Evolutionary conservation across 1,284 basidiomycete genomes (phyloP).

Genomic region (Papiliotrema laurentii): DNA sequence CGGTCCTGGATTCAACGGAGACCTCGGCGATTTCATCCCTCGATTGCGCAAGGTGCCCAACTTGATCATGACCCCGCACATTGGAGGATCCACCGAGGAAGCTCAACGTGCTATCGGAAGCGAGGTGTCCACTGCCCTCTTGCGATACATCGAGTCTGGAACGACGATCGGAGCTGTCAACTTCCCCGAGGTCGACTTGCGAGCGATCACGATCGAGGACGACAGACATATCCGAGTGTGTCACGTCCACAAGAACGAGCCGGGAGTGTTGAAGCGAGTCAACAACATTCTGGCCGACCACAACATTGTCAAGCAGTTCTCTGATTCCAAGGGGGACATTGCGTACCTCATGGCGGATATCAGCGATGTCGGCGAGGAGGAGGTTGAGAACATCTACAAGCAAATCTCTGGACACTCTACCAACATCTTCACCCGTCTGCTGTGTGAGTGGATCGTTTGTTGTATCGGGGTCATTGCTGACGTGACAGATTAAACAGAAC

Average conservation of each 20-base stretch:
- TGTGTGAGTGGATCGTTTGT: slow-evolving; percentile 47
- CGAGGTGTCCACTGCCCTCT: slow-evolving; percentile 82
- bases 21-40: slow-evolving; percentile 75
- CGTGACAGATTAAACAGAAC: background rate
- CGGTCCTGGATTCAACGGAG: slow-evolving; percentile 75
- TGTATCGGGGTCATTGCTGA: background rate
- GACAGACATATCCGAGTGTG: slow-evolving; percentile 83
- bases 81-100: slow-evolving; percentile 98
- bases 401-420: slow-evolving; percentile 74
- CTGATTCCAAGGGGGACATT: slow-evolving; percentile 90
- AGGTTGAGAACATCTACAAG: slow-evolving; percentile 77
- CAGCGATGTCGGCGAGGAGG: slow-evolving; percentile 75
- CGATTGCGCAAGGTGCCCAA: slow-evolving; percentile 71
- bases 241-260: slow-evolving; percentile 95
- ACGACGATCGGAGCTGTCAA: slow-evolving; percentile 90
- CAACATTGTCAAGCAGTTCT: slow-evolving; percentile 99
- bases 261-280: slow-evolving; percentile 91
- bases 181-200: slow-evolving; percentile 97
- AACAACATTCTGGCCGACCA: slow-evolving; percentile 87
- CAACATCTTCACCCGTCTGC: slow-evolving; percentile 82
- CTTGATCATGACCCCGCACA: slow-evolving; percentile 94
- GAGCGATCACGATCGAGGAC: slow-evolving; percentile 77
- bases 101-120: slow-evolving; percentile 96
- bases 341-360: slow-evolving; percentile 89
- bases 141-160: slow-evolving; percentile 89